Conservation (phyloP, 139 green algal species). For the Trebouxia sp. region DNA sequence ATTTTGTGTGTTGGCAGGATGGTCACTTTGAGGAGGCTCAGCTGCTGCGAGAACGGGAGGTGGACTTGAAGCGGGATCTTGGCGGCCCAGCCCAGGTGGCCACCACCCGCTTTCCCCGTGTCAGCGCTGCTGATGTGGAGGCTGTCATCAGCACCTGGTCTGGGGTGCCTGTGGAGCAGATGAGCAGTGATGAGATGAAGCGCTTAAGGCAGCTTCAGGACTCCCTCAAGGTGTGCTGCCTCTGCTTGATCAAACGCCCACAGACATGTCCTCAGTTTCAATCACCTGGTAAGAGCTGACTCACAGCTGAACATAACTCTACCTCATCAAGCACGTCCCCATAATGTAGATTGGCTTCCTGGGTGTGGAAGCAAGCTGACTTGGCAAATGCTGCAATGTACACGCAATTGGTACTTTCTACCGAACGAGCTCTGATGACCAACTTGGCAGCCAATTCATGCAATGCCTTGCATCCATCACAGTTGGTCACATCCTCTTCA, state of each 20-base stretch:
- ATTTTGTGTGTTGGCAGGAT: slow-evolving; percentile 46
- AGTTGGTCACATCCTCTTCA: too few species aligned
- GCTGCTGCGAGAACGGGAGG: slow-evolving; percentile 70
- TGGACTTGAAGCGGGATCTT: slow-evolving; percentile 51
- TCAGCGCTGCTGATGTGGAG: slow-evolving; percentile 83
- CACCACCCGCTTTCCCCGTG: slow-evolving; percentile 59
- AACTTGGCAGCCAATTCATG: too few species aligned
- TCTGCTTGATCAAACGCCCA: not conserved
- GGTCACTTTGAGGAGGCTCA: slow-evolving; percentile 86
- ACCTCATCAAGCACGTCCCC: too few species aligned
- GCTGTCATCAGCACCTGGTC: slow-evolving; percentile 80
- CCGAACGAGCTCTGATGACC: too few species aligned
- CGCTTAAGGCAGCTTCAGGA: slow-evolving; percentile 59
- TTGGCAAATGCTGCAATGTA: too few species aligned
- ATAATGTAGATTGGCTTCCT: too few species aligned
- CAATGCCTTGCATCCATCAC: too few species aligned
- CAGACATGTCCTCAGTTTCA: too few species aligned
- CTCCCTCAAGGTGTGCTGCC: slow-evolving; percentile 40
- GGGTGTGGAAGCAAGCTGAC: too few species aligned
- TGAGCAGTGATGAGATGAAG: slow-evolving; percentile 63
- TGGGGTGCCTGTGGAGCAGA: slow-evolving; percentile 65
- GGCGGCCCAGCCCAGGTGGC: slow-evolving; percentile 14
- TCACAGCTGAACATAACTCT: too few species aligned
- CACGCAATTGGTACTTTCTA: too few species aligned
- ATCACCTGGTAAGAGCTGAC: too few species aligned